These are phyloP conservation scores for Neckera pumila DNA, from an alignment of 225 moss, liverwort and hornwort genomes.

Conservation along the genomic window DNA sequence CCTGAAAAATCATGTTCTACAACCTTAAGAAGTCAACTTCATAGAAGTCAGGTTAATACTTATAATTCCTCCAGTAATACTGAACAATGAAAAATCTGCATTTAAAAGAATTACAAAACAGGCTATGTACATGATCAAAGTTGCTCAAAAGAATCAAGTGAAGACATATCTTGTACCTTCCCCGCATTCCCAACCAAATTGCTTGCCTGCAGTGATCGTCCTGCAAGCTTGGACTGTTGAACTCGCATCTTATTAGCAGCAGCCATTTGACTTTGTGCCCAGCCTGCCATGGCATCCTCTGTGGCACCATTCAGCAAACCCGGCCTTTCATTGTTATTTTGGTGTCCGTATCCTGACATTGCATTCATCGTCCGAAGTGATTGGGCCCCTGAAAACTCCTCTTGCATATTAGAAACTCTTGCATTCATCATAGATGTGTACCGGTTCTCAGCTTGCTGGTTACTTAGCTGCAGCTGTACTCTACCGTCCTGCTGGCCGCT, in stretches of 20 bases:
- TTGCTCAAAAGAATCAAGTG: background rate
- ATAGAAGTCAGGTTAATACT: background rate
- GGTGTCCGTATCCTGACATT: slow-evolving; percentile 20
- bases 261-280: slow-evolving; percentile 54
- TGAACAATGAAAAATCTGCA: background rate
- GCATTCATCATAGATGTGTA: slow-evolving; percentile 19
- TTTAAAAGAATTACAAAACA: background rate
- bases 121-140: background rate
- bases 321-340: slow-evolving; percentile 12
- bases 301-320: slow-evolving; percentile 23
- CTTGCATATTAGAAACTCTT: slow-evolving; percentile 14
- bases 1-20: slow-evolving; percentile 12
- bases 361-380: slow-evolving; percentile 20
- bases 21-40: background rate
- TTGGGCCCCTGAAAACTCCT: slow-evolving; percentile 24
- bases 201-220: slow-evolving; percentile 17
- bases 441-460: slow-evolving; percentile 36
- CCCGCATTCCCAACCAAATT: slow-evolving; percentile 20
- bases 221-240: slow-evolving; percentile 41
- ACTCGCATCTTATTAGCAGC: slow-evolving; percentile 27
- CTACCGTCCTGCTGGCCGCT: slow-evolving; percentile 30
- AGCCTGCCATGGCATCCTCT: slow-evolving; percentile 41
- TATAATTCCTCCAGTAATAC: background rate
- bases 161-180: slow-evolving; percentile 13
- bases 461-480: slow-evolving; percentile 42